Conservation (phyloP, 1,139 yeast species). For the Candida sanyaensis region DNA sequence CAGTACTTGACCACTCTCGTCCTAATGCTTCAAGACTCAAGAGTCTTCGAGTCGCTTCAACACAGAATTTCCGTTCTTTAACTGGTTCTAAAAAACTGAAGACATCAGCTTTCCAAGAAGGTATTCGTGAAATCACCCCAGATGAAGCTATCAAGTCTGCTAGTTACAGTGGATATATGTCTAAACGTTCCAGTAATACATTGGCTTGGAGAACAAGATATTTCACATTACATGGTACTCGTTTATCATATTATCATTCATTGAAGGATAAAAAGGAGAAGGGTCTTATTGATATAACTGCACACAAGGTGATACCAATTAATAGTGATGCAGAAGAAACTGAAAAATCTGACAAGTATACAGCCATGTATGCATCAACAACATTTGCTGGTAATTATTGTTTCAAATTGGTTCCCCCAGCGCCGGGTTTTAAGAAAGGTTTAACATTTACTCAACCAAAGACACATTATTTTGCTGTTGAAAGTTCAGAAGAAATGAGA, state of each 20-base stretch:
- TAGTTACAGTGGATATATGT: conserved; percentile 91
- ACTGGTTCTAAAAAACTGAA: conserved; percentile 55
- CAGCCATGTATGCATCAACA: conserved; percentile 87
- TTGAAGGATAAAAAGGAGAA: conserved; percentile 80
- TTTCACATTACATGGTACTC: conserved; percentile 88
- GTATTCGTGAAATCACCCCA: conserved; percentile 76
- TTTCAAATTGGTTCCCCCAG: conserved; percentile 93
- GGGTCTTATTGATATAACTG: conserved; percentile 93
- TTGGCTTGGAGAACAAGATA: conserved; percentile 93
- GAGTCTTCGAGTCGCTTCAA: conserved; percentile 44
- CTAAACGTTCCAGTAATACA: conserved; percentile 78
- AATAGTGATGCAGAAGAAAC: conserved; percentile 55
- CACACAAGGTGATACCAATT: conserved; percentile 80
- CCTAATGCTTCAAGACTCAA: conserved; percentile 32
- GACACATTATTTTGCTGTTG: conserved; percentile 95
- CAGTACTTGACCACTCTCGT: conserved; percentile 7
- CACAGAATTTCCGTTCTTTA: conserved; percentile 45
- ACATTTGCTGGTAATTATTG: conserved; percentile 92
- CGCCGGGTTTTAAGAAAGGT: conserved; percentile 95
- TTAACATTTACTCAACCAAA: conserved; percentile 95
- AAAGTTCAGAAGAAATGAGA: conserved; percentile 87
- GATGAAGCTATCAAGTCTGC: conserved; percentile 78
- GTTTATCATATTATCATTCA: conserved; percentile 85
- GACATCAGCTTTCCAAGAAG: conserved; percentile 94
- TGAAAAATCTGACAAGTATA: conserved; percentile 71